A percentile compares a stretch with the other conserved stretches of the same genome.
Evolutionary conservation across 768 basidiomycete species (phyloP).

Genomic region (Auriscalpium microsporum): DNA sequence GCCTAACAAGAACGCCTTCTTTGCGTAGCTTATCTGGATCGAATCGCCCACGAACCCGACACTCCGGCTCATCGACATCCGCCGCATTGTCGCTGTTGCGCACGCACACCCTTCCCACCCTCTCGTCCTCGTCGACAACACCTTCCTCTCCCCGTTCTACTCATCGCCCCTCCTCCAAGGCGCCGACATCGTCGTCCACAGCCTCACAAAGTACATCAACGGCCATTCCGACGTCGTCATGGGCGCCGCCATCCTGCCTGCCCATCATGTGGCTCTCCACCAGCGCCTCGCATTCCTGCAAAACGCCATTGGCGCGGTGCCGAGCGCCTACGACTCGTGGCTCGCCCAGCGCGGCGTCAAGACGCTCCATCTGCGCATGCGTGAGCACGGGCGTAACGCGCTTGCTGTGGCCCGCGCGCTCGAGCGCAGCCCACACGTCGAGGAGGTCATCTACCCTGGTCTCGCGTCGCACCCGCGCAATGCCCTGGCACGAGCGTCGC

Average conservation of each 20-base stretch:
- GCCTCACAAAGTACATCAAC: conserved; percentile 84
- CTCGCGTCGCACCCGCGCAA: conserved; percentile 59
- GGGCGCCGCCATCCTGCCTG: conserved; percentile 71
- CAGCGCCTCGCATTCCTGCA: conserved; percentile 77
- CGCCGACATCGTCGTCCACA: conserved; percentile 82
- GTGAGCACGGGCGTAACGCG: conserved; percentile 79
- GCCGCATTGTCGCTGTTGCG: conserved; percentile 57
- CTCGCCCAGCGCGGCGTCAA: conserved; percentile 86
- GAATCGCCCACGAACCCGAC: conserved; percentile 96
- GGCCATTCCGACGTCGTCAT: conserved; percentile 93
- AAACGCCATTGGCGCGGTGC: conserved; percentile 79
- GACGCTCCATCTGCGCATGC: conserved; percentile 84
- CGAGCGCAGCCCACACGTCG: conserved; percentile 46
- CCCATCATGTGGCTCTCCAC: conserved; percentile 38
- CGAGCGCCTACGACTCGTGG: conserved; percentile 83
- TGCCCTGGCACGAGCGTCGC: conserved; percentile 49
- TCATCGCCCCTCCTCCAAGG: conserved; percentile 76
- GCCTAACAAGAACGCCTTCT: not conserved
- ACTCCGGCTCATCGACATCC: conserved; percentile 76
- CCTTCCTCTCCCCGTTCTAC: conserved; percentile 90
- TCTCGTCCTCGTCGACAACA: conserved; percentile 86
- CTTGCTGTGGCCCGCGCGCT: conserved; percentile 64
- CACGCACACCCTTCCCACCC: conserved; percentile 56
- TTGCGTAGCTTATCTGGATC: conserved; percentile 79
- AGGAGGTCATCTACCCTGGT: conserved; percentile 82